These are phyloP conservation scores for Parietichytrium sp. DNA, from an alignment of 108 stramenopile genomes.

Conservation along the genomic window DNA sequence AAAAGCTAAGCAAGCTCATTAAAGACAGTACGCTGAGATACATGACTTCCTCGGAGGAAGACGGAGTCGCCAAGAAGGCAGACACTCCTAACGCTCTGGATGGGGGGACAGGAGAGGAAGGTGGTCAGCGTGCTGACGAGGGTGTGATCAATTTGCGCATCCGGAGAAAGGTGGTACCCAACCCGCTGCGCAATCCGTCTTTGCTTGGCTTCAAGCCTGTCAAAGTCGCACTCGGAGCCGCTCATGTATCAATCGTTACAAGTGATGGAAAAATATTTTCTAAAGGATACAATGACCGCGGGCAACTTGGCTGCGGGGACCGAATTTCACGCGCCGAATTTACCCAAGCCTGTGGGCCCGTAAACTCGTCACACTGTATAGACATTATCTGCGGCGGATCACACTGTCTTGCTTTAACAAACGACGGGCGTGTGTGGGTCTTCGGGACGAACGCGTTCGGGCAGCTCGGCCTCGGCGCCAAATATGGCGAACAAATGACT, in stretches of 20 bases:
- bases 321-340: constrained; percentile 7
- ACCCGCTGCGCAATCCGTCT: not conserved
- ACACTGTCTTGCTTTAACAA: not conserved
- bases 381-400: constrained; percentile 4
- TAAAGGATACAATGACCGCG: constrained; percentile 25
- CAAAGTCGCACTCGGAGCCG: not conserved
- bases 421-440: not conserved
- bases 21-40: not conserved
- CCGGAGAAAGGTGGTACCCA: not conserved
- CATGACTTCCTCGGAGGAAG: not conserved
- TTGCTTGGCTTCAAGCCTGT: not conserved
- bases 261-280: constrained; percentile 9
- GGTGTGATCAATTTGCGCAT: constrained; percentile 36
- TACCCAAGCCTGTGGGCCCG: too few species aligned
- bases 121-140: not conserved
- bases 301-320: constrained; percentile 9
- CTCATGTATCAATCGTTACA: not conserved
- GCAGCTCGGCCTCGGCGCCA: constrained; percentile 29
- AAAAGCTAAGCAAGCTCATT: not conserved
- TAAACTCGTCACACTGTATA: too few species aligned
- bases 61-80: not conserved
- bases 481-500: not conserved
- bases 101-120: not conserved
- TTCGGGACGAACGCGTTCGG: constrained; percentile 32
- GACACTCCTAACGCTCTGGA: not conserved